Base-by-base conservation (phyloP, 2,329 filamentous ascomycete genomes). In the Penicillium sp. region DNA sequence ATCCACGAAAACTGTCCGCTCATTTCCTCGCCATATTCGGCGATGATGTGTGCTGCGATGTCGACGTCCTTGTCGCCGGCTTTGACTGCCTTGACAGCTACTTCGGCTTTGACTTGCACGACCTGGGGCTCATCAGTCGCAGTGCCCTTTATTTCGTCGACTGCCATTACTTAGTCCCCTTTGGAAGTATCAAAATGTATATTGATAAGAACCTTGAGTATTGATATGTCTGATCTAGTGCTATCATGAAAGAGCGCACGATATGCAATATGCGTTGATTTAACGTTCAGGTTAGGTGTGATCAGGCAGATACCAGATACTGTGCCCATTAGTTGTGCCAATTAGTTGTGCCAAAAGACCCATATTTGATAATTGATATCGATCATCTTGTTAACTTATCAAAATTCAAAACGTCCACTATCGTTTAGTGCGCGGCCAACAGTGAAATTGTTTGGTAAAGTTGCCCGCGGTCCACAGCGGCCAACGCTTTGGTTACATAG, bases 11-110 rank as follows among this genome's bases (percentile, higher is more conserved):
- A n/a, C n/a, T n/a, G n/a, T n/a, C n/a, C n/a, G n/a, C n/a, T n/a
- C n/a, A 30, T 11, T 40, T 52, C 49, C 6, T 42, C 33, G 1
- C n/a, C 49, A 28, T 52, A 52, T 40, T 52, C 21, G 21, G 49
- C 49, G 14, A 52, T 42, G 14, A 52, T 52, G 42, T 52, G 49
- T 9, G 49, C 49, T 3, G 49, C 49, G 12, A 52, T 52, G 23
- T 52, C 49, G 9, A 42, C 49, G 49, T 30, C 20, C 12, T 42
- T 52, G 20, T 52, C 49, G 35, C 49, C 49, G 21, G 49, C 49
- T 11, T 42, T 20, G 12, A 52, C 35, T 26, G 49, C 49, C 28
- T 52, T 52, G 49, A 52, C 49, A 18, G 49, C 49, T 12, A 35
- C 20, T 42, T 52, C 35, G 35, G 49, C 49, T 21, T 20, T 43